Evolutionary conservation across 805 yeast genomes (phyloP), one percentile per base, ranked within the genome.

Genomic region (Metschnikowia anglica): DNA sequence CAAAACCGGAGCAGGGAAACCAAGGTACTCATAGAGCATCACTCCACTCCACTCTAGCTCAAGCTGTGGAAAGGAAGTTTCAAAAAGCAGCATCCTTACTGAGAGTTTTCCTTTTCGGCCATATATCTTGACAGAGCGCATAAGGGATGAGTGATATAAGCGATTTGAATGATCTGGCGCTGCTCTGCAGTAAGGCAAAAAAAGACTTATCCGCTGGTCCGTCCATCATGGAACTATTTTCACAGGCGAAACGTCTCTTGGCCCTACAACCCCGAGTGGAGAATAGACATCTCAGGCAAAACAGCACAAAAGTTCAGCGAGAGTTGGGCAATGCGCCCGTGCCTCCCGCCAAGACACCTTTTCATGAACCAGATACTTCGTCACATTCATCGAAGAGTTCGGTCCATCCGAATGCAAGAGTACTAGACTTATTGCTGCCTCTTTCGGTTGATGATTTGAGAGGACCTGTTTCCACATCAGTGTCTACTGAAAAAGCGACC

Each of bases 391-490:
- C 11, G 21, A 29, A 29, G 20, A 16, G 4, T 17, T 9, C 20
- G 11, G 9, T 17, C 4, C 34, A 37, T 24, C 34, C 37, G 13
- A 28, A 42, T 17, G 46, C 44, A 39, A 60, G 61, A 33, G 63
- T 62, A 24, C 54, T 67, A 33, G 72, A 68, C 41, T 55, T 70
- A 34, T 57, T 70, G 40, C 68, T 71, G 48, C 76, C 76, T 9
- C 56, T 70, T 16, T 59, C 66, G 8, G 58, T 66, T 19, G 71
- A 68, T 39, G 73, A 67, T 49, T 46, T 63, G 43, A 61, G 65
- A 34, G 62, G 58, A 30, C 34, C 48, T 4, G 39, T 41, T 27
- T 44, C 46, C 4, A 44, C 47, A 16, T 44, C 48, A 12, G 34
- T 47, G 10, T 37, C 44, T 11, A 41, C 34, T 26, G 50, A 41